Base-by-base conservation (phyloP, 306 rosid species). In the Cucurbita argyrosperma region DNA sequence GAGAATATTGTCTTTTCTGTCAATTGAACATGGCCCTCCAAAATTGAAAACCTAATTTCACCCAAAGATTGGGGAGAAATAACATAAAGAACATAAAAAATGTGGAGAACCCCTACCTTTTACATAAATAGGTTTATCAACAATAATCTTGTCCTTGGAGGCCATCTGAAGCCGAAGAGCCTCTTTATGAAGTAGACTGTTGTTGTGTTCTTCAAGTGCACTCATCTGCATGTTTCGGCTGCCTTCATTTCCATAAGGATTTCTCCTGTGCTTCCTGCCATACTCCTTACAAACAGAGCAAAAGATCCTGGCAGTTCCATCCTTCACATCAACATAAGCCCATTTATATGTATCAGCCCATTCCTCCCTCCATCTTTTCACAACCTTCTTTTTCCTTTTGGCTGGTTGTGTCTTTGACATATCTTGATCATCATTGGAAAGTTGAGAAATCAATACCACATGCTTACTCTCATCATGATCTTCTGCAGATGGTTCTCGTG, bases 171-270 rank as follows among this genome's bases (percentile, higher is more conserved):
- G 98, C 75, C 98, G 97, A 60, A 94, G 94, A 82, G 98, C 98
- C 85, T 94, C 98, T 84, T 94, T 94, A 85, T 94, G 98, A 85
- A 94, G 98, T 84, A 94, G 83, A 79, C 98, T 94, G 73, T 94
- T 94, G 70, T 94, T 94, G 79, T 94, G 98, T 63, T 94, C 98
- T 80, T 94, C 98, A 23, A 94, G 79, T 43, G 98, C 98, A 85
- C 98, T 94, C 98, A 94, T 94, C 89, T 94, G 98, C 98, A 94
- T 94, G 79, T 94, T 94, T 74, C 98, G 89, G 86, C 98, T 94
- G 62, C 98, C 98, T 79, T 94, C 98, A 69, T 94, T 94, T 63
- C 98, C 98, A 61, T 94, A 94, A 26, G 98, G 98, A 76, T 94
- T 94, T 82, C 98, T 86, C 82, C 98, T 83, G 80, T 94, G 98